Base-by-base conservation (phyloP, 2,329 filamentous ascomycete species). In the Verticillium nonalfalfae region DNA sequence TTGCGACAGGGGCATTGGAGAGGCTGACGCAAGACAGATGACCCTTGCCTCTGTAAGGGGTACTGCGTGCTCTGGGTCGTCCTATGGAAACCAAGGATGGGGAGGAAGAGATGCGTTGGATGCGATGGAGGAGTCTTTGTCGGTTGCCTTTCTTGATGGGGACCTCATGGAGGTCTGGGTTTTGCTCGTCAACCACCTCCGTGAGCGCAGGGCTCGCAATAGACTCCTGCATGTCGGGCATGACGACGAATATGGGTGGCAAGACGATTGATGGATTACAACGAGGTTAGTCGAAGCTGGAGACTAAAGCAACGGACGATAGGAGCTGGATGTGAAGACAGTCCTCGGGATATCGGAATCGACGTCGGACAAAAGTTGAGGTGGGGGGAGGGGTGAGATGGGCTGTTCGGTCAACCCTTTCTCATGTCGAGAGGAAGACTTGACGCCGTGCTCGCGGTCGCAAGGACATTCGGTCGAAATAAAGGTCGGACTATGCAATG, bases 81-180 rank as follows among this genome's bases (percentile, higher is more conserved):
- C 86, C 83, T 60, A 87, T 74, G 62, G 84, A 84, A 50, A 83
- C 80, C 58, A 96, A 77, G 15, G 90, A 90, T 1, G 90, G 88
- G 7, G 89, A 91, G 0, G 92, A 96, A 11, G 90, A 88, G 70
- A 96, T 94, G 62, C 91, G 88, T 64, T 94, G 89, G 57, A 96
- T 81, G 36, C 88, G 86, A 65, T 87, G 86, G 18, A 96, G 78
- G 38, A 96, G 75, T 62, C 88, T 85, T 68, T 88, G 85, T 56
- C 90, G 85, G 59, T 86, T 84, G 72, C 88, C 92, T 61, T 84
- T 79, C 74, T 89, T 91, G 33, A 78, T 79, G 3, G 74, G 75
- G 45, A 63, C 65, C 39, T 73, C 73, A 13, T 64, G 63, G 55
- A 67, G 68, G 62, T 64, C 64, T 14, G 63, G 62, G 50, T 66